These are phyloP conservation scores for Choanephora cucurbitarum DNA, from an alignment of 371 early-diverging fungal genomes.

Conservation along the genomic window DNA sequence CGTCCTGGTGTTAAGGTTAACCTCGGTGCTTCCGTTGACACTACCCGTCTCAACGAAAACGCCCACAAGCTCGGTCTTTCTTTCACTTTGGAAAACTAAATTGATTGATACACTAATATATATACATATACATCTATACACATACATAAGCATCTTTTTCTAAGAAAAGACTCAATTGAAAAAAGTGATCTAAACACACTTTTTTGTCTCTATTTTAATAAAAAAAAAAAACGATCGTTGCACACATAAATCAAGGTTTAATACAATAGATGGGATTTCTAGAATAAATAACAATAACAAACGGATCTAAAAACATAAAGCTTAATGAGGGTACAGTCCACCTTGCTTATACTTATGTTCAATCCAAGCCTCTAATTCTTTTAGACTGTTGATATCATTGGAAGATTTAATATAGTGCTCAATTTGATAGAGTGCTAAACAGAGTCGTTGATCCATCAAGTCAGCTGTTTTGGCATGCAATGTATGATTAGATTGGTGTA, in stretches of 20 bases:
- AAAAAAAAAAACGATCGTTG: no score
- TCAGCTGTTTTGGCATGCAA: neutral
- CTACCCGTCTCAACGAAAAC: slow-evolving; percentile 88
- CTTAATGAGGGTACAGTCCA: neutral
- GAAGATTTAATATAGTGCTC: neutral
- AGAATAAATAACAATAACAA: no score
- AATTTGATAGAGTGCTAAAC: neutral
- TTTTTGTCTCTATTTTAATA: no score
- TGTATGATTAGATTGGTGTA: no score
- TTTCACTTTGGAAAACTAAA: slow-evolving; percentile 84
- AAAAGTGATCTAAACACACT: no score
- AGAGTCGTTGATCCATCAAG: neutral
- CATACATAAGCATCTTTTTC: no score
- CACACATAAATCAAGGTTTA: no score
- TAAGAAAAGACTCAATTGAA: no score
- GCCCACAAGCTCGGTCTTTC: slow-evolving; percentile 94
- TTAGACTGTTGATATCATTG: neutral
- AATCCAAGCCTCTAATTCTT: neutral
- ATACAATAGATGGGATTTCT: no score
- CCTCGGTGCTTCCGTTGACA: slow-evolving; percentile 91
- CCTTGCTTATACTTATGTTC: neutral
- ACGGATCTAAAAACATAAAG: no score
- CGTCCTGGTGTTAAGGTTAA: slow-evolving; percentile 95
- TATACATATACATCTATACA: no score
- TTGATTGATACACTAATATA: neutral